Conservation (phyloP, 495 filamentous ascomycete species). For the Elasticomyces elasticus region DNA sequence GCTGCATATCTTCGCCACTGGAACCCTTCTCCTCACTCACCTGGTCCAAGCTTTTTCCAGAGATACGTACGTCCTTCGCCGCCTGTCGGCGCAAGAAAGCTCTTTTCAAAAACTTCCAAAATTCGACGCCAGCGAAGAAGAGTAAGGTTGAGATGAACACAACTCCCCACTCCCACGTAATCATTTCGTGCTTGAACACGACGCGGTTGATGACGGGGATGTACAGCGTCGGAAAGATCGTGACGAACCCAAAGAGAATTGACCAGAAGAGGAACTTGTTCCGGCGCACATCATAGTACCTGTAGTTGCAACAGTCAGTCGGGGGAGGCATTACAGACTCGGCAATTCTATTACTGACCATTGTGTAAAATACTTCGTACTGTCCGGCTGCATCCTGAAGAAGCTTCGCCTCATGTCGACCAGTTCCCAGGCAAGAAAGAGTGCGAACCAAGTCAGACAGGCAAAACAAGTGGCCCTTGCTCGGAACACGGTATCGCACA, state of each 20-base stretch:
- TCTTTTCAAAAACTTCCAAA: conserved; percentile 58
- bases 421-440: conserved; percentile 35
- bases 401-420: conserved; percentile 26
- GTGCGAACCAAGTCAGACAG: conserved; percentile 55
- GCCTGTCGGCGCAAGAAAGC: conserved; percentile 18
- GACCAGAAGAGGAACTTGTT: conserved; percentile 70
- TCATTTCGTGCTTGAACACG: conserved; percentile 67
- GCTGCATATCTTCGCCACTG: no score
- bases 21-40: no score
- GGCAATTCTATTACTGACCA: no score
- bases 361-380: conserved; percentile 39
- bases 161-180: conserved; percentile 70
- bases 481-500: conserved; percentile 57
- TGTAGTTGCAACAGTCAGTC: no score
- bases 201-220: conserved; percentile 56
- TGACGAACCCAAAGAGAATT: conserved; percentile 53
- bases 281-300: conserved; percentile 52
- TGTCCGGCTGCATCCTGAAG: conserved; percentile 47
- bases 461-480: conserved; percentile 70
- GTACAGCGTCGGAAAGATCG: conserved; percentile 64
- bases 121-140: conserved; percentile 53
- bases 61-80: conserved; percentile 16
- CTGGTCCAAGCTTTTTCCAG: no score
- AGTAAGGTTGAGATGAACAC: conserved; percentile 46
- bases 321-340: no score